phyloP scores from a whole-genome alignment of 2,329 filamentous ascomycete genomes.

The Colletotrichum navitas region DNA sequence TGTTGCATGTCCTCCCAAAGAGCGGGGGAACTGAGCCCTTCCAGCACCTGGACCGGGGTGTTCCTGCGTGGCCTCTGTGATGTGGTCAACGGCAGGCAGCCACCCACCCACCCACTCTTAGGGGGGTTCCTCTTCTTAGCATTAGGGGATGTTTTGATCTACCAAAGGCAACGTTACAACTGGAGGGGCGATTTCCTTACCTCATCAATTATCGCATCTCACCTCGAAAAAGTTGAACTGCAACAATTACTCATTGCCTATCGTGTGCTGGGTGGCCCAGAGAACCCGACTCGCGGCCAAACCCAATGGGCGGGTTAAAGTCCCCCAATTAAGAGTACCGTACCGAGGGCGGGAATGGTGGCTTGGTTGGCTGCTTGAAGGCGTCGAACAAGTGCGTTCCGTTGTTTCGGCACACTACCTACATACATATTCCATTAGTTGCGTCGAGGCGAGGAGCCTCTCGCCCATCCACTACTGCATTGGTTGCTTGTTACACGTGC shows the following conservation, averaged over 20 bases:
- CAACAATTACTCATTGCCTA: slow-evolving; percentile 12
- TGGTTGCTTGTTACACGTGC: slow-evolving; percentile 33
- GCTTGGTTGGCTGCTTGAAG: slow-evolving; percentile 1
- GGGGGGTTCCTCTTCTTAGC: no score
- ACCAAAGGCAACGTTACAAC: slow-evolving; percentile 41
- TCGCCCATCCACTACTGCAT: slow-evolving; percentile 1
- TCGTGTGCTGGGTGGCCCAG: background rate
- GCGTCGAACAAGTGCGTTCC: slow-evolving; percentile 13
- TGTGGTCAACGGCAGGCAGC: slow-evolving; percentile 19
- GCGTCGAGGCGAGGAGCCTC: background rate
- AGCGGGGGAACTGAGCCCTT: slow-evolving; percentile 9
- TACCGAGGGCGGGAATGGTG: slow-evolving; percentile 1
- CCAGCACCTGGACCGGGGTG: background rate
- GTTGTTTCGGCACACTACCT: slow-evolving; percentile 17
- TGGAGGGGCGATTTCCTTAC: slow-evolving; percentile 35
- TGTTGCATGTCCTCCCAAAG: slow-evolving; percentile 22
- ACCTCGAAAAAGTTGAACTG: slow-evolving; percentile 5
- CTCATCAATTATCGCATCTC: background rate
- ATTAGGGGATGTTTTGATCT: slow-evolving; percentile 1
- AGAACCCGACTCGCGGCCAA: background rate
- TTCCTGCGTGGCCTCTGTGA: slow-evolving; percentile 13
- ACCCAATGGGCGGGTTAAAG: slow-evolving; percentile 9
- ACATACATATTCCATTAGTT: background rate
- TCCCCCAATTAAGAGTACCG: background rate
- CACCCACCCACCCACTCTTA: slow-evolving; percentile 4